phyloP scores from a whole-genome alignment of 345 rosid species.

The Syzygium aromaticum region DNA sequence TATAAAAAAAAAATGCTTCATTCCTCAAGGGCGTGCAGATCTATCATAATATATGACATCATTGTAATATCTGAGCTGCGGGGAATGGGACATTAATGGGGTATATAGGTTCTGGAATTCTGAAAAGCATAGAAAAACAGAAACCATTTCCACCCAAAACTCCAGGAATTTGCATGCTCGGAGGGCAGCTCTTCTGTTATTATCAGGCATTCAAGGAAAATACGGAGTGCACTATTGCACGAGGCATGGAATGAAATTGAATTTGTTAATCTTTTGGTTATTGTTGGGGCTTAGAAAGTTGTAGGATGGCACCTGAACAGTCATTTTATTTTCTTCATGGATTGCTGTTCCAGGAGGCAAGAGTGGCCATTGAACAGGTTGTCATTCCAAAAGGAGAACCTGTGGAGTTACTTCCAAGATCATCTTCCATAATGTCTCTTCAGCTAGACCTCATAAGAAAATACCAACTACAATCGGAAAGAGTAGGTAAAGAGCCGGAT shows the following conservation, averaged over 20 bases:
- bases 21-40: neutral
- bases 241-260: neutral
- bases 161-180: neutral
- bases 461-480: conserved; percentile 52
- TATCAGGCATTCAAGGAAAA: neutral
- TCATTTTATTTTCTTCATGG: neutral
- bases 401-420: conserved; percentile 65
- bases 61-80: neutral
- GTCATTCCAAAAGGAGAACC: conserved; percentile 66
- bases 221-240: neutral
- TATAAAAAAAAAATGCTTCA: neutral
- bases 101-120: neutral
- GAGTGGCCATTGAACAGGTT: conserved; percentile 67
- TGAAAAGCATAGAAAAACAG: neutral
- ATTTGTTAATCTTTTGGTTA: neutral
- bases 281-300: neutral
- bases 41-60: neutral
- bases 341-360: conserved; percentile 55
- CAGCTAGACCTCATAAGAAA: conserved; percentile 53
- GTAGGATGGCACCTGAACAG: neutral
- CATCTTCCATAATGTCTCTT: conserved; percentile 38
- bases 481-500: conserved; percentile 39
- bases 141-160: neutral
- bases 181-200: neutral
- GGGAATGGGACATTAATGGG: neutral